phyloP scores from a whole-genome alignment of 108 stramenopile species.

The Parietichytrium sp. region DNA sequence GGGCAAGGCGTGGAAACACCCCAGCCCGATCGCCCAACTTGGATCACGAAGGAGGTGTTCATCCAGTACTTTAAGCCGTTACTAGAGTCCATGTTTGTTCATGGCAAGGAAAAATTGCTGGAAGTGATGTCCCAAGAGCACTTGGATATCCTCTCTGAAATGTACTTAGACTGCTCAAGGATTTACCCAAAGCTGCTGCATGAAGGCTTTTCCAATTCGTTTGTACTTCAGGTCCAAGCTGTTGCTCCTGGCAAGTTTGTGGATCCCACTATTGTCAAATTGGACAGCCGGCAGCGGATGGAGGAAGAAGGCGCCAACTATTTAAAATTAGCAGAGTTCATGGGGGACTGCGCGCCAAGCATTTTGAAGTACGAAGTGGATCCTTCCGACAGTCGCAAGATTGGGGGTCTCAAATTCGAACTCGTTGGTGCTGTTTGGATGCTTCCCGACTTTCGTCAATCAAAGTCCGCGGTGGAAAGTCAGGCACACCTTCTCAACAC shows the following conservation, averaged over 20 bases:
- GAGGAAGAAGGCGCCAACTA: not conserved
- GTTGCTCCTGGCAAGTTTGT: not conserved
- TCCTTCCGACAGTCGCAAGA: too few species aligned
- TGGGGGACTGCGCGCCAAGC: not conserved
- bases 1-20: too few species aligned
- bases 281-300: not conserved
- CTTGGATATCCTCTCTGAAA: not conserved
- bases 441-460: constrained; percentile 28
- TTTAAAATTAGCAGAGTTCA: not conserved
- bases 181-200: not conserved
- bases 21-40: too few species aligned
- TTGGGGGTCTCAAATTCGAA: not conserved
- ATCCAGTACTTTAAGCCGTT: too few species aligned
- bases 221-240: not conserved
- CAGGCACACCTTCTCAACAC: not conserved
- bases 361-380: constrained; percentile 10
- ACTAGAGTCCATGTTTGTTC: too few species aligned
- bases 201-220: not conserved
- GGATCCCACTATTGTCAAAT: constrained; percentile 3
- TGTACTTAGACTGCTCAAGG: not conserved
- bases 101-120: constrained; percentile 25
- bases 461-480: not conserved
- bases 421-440: constrained; percentile 20
- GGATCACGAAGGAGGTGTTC: too few species aligned
- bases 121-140: constrained; percentile 15